Percentiles rank a stretch among this genome's conserved stretches.
phyloP scores from a whole-genome alignment of 345 rosid species.

The Euclidium syriacum region DNA sequence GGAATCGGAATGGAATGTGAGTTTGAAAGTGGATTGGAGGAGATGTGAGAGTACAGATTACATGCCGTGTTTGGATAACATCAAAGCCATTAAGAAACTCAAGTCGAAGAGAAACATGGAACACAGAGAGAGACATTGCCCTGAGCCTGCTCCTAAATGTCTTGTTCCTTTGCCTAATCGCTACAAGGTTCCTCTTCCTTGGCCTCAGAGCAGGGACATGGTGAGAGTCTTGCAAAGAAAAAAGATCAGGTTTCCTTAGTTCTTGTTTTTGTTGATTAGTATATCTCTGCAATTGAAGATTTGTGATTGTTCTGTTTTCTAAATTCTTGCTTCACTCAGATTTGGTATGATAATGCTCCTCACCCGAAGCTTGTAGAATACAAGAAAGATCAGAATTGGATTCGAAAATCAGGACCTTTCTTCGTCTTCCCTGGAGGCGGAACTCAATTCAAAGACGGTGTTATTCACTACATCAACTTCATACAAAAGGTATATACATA shows the following conservation, averaged over 20 bases:
- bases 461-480: slow-evolving; percentile 54
- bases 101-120: slow-evolving; percentile 75
- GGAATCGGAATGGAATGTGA: slow-evolving; percentile 13
- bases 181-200: slow-evolving; percentile 65
- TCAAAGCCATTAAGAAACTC: slow-evolving; percentile 51
- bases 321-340: slow-evolving; percentile 34
- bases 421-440: slow-evolving; percentile 91
- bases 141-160: slow-evolving; percentile 52
- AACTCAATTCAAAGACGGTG: slow-evolving; percentile 91
- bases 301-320: background rate
- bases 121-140: slow-evolving; percentile 88
- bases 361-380: slow-evolving; percentile 91
- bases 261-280: background rate
- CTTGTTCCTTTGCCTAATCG: slow-evolving; percentile 68
- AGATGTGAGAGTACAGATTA: slow-evolving; percentile 50
- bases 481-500: slow-evolving; percentile 49
- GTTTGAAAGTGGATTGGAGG: slow-evolving; percentile 39
- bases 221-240: slow-evolving; percentile 47
- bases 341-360: slow-evolving; percentile 80
- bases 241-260: background rate
- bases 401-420: slow-evolving; percentile 60
- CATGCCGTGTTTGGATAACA: slow-evolving; percentile 83
- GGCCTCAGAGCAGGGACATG: slow-evolving; percentile 98
- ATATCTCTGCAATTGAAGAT: background rate
- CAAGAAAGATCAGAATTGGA: slow-evolving; percentile 95